These are phyloP conservation scores for Backusella psychrophila DNA, from an alignment of 192 early-diverging fungal genomes.

Conservation along the genomic window DNA sequence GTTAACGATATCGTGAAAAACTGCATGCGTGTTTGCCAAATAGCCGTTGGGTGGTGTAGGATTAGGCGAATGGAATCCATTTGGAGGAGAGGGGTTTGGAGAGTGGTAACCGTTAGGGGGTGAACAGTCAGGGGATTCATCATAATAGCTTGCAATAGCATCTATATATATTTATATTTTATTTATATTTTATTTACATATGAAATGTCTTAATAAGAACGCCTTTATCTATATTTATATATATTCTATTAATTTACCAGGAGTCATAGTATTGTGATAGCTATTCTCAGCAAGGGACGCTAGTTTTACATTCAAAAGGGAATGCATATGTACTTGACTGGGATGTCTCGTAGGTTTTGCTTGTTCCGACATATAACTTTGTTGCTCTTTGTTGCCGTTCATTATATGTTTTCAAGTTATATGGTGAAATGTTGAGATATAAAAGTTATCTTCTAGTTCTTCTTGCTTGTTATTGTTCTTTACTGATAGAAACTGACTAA, in stretches of 20 bases:
- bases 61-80: constrained; percentile 19
- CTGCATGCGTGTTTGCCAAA: not conserved
- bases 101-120: constrained; percentile 14
- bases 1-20: constrained; percentile 4
- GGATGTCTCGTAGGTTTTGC: not conserved
- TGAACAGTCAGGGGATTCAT: constrained; percentile 13
- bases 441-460: not conserved
- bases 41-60: constrained; percentile 16
- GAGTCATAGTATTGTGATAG: constrained; percentile 13
- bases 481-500: not conserved
- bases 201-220: not conserved
- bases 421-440: not conserved
- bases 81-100: constrained; percentile 15
- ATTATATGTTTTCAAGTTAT: not conserved
- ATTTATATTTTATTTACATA: not conserved
- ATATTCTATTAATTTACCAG: constrained; percentile 7
- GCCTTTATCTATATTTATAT: not conserved
- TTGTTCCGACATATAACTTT: not conserved
- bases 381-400: not conserved
- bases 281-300: constrained; percentile 3
- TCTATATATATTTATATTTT: not conserved
- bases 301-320: constrained; percentile 11
- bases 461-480: not conserved
- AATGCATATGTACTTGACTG: constrained; percentile 11
- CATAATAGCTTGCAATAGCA: constrained; percentile 13